Evolutionary conservation across 2,329 filamentous ascomycete genomes (phyloP), one percentile per base, ranked within the genome.

Genomic region (Colletotrichum endophyticum): DNA sequence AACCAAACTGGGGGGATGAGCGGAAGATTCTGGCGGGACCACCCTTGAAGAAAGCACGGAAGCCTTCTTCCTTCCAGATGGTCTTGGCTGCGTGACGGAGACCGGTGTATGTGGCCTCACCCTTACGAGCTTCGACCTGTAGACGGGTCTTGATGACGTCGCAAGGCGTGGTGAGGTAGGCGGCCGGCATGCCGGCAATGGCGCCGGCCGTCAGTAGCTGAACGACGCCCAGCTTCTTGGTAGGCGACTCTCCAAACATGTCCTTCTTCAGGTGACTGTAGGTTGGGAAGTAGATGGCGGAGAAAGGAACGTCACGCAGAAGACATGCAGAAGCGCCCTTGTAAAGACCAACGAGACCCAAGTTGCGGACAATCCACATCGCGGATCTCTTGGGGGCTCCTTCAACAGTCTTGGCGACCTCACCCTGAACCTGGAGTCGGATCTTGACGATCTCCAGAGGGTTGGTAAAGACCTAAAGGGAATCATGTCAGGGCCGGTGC

Each of bases 381-480:
- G 97, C 97, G 13, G 96, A 98, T 80, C 97, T 94, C 86, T 94
- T 96, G 69, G 95, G 95, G 19, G 94, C 91, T 75, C 93, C 94
- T 79, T 97, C 94, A 30, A 95, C 92, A 64, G 90, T 94, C 88
- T 98, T 99, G 79, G 95, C 94, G 57, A 98, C 93, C 86, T 99
- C 97, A 76, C 97, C 97, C 88, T 99, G 97, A 28, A 99, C 95
- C 86, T 99, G 97, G 70, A 99, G 92, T 79, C 97, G 95, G 84
- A 99, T 99, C 90, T 99, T 99, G 89, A 99, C 97, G 83, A 99
- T 99, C 86, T 99, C 97, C 22, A 99, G 92, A 30, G 97, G 97
- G 85, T 99, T 99, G 80, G 96, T 98, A 87, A 99, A 99, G 81
- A 98, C 93, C 95, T 96, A 76, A 63, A 64, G 64, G 68, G 71